Base-by-base conservation (phyloP, 129 eudicot species). In the Logfia minima region DNA sequence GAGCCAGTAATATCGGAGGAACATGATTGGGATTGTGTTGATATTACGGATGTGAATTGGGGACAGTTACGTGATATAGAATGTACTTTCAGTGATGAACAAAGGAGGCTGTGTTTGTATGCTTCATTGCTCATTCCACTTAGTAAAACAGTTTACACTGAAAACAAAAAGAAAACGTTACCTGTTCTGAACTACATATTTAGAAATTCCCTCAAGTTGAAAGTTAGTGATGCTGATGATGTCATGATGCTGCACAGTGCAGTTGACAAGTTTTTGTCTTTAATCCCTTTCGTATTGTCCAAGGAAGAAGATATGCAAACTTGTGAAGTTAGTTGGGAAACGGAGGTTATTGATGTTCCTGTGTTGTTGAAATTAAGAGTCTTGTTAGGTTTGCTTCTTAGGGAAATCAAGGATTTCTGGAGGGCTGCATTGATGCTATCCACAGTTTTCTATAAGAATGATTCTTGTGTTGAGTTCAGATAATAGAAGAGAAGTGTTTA, bases 391-490 rank as follows among this genome's bases (percentile, higher is more conserved):
- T 79, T 87, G 86, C 80, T 91, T 72, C 81, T 94, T 17, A 87
- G 90, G 83, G 98, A 91, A 56, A 89, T 94, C 51, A 94, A 89
- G 72, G 92, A 87, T 76, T 87, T 89, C 41, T 94, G 98, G 98
- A 90, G 88, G 69, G 82, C 81, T 43, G 87, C 92, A 6, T 81
- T 94, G 70, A 48, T 91, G 83, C 82, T 87, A 16, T 77, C 96
- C 1, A 71, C 85, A 53, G 75, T 89, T 75, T 17, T 94, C 18
- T 78, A 84, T 71, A 67, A 39, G 83, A 76, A 43, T 19, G 48
- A 52, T 66, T 68, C 70, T 31, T 77, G 79, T 28, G 73, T 19
- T 58, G 81, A 84, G 65, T 67, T 6, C 89, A 45, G 85, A 81
- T 55, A 82, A 87, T 75, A 87, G 87, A 74, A 71, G 65, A 62